Conservation (phyloP, 208 protist species). For the Leishmania arabica region DNA sequence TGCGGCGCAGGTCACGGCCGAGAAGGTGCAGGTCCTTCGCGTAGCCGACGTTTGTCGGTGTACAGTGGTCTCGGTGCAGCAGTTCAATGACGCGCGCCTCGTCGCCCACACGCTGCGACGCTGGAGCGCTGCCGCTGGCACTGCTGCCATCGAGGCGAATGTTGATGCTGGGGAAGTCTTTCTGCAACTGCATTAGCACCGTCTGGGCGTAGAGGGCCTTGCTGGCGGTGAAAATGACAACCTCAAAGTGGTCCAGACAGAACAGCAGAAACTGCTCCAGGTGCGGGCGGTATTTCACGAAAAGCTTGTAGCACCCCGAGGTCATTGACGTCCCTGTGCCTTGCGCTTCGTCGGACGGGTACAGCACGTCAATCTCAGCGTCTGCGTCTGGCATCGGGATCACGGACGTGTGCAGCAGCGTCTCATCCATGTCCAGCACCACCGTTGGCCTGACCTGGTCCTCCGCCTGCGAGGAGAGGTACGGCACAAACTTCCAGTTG, state of each 20-base stretch:
- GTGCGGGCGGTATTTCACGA: slow-evolving; percentile 50
- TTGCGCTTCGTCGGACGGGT: slow-evolving; percentile 5
- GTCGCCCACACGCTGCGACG: neutral
- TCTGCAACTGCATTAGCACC: slow-evolving; percentile 42
- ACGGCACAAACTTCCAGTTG: slow-evolving; percentile 38
- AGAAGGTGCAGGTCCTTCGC: slow-evolving; percentile 74
- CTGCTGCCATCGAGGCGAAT: slow-evolving; percentile 8
- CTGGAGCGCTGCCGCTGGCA: neutral
- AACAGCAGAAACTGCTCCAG: slow-evolving; percentile 43
- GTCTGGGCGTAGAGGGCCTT: slow-evolving; percentile 40
- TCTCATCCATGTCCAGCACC: slow-evolving; percentile 63
- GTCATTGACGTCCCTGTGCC: neutral
- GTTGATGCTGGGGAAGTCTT: slow-evolving; percentile 30
- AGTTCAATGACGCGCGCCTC: slow-evolving; percentile 25
- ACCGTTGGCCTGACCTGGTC: slow-evolving; percentile 25
- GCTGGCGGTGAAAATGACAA: slow-evolving; percentile 67
- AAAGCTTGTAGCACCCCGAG: slow-evolving; percentile 22
- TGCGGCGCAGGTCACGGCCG: slow-evolving; percentile 47
- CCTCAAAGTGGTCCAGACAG: slow-evolving; percentile 45
- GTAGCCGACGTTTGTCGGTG: slow-evolving; percentile 48
- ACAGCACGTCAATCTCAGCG: slow-evolving; percentile 21
- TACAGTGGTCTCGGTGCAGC: slow-evolving; percentile 67
- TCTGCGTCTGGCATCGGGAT: slow-evolving; percentile 39
- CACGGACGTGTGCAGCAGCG: slow-evolving; percentile 51
- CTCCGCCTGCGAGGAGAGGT: slow-evolving; percentile 15